A percentile compares a stretch with the other conserved stretches of the same genome.
Evolutionary conservation across 306 rosid species (phyloP).

Genomic region (Malus sieversii): DNA sequence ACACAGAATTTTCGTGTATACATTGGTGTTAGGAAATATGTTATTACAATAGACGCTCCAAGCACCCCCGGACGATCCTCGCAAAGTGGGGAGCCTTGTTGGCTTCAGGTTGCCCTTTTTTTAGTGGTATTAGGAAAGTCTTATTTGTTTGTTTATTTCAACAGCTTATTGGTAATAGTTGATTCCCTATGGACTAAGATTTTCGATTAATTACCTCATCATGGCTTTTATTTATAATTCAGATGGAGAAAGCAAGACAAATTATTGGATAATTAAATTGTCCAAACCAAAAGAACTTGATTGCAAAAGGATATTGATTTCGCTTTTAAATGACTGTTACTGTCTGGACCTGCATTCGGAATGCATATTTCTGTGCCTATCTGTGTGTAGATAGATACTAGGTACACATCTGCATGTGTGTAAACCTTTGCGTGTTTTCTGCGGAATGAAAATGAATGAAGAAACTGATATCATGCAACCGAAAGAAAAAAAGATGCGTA

Average conservation of each 20-base stretch:
- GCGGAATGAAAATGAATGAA: background rate
- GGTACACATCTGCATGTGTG: background rate
- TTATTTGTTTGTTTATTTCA: background rate
- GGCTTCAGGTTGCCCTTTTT: no score
- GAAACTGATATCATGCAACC: background rate
- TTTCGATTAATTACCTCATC: background rate
- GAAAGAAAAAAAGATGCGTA: no score
- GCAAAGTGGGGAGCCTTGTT: no score
- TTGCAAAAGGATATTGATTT: background rate
- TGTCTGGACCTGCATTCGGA: background rate
- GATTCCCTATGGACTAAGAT: background rate
- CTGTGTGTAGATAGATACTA: background rate
- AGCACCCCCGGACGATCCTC: no score
- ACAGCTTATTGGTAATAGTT: background rate
- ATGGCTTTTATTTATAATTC: background rate
- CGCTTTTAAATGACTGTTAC: background rate
- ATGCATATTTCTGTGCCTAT: background rate
- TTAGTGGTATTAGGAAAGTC: background rate
- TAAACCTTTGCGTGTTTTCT: background rate
- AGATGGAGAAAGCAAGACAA: background rate
- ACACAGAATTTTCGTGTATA: no score
- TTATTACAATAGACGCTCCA: no score
- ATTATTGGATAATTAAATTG: background rate
- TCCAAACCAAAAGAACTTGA: background rate
- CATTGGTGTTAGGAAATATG: no score